Evolutionary conservation across 2,329 filamentous ascomycete species (phyloP).

Genomic region (Fusarium tupiense): DNA sequence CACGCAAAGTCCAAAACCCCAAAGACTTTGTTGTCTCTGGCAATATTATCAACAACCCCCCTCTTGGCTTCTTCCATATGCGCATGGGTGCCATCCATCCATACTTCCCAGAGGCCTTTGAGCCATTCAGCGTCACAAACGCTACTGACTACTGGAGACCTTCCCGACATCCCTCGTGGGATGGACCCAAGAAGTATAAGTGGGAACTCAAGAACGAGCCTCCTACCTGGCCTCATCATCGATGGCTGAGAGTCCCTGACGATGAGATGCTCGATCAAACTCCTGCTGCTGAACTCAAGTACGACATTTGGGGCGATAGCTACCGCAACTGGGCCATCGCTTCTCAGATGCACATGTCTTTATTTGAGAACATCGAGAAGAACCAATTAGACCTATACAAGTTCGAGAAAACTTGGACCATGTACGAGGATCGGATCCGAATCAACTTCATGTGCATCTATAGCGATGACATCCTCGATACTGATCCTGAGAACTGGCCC

Average conservation of each 20-base stretch:
- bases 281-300: conserved; percentile 19
- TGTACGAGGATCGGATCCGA: conserved; percentile 28
- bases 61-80: conserved; percentile 32
- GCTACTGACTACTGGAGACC: conserved; percentile 26
- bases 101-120: conserved; percentile 20
- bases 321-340: conserved; percentile 31
- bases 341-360: conserved; percentile 33
- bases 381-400: conserved; percentile 27
- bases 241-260: conserved; percentile 27
- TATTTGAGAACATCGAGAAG: conserved; percentile 34
- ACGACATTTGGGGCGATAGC: conserved; percentile 26
- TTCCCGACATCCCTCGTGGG: conserved; percentile 19
- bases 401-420: conserved; percentile 28
- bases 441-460: conserved; percentile 37
- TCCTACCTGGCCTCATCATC: not conserved
- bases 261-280: conserved; percentile 21
- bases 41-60: conserved; percentile 36
- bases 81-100: conserved; percentile 34
- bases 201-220: conserved; percentile 10
- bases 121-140: not conserved
- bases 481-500: conserved; percentile 10
- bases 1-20: conserved; percentile 19
- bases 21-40: conserved; percentile 29
- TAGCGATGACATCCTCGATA: conserved; percentile 26
- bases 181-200: conserved; percentile 8